Evolutionary conservation across 345 rosid species (phyloP).

Genomic region (Dimocarpus longan): DNA sequence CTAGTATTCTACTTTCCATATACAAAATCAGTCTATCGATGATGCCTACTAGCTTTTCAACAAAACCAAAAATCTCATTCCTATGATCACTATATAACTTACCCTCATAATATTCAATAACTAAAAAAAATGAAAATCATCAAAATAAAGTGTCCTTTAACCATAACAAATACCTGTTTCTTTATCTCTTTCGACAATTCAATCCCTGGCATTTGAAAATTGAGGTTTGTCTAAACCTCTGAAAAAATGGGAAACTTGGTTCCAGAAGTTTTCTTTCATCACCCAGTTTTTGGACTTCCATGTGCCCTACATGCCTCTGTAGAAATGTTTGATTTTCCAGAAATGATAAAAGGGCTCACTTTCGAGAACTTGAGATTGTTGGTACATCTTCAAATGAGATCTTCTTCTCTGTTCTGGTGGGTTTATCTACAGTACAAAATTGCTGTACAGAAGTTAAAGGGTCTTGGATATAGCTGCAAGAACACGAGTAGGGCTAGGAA

Average conservation of each 20-base stretch:
- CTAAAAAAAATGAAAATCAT: background rate
- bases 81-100: background rate
- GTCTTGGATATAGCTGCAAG: slow-evolving; percentile 14
- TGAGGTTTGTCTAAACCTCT: background rate
- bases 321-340: background rate
- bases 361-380: background rate
- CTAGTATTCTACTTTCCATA: slow-evolving; percentile 1
- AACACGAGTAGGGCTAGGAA: background rate
- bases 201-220: background rate
- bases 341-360: background rate
- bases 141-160: background rate
- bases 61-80: background rate
- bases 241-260: background rate
- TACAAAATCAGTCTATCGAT: background rate
- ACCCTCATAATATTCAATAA: background rate
- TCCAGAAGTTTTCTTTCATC: slow-evolving; percentile 1
- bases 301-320: background rate
- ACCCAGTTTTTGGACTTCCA: background rate
- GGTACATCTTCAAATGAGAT: background rate
- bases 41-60: background rate
- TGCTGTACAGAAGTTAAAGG: slow-evolving; percentile 8
- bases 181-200: background rate
- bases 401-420: slow-evolving; percentile 1
- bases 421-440: slow-evolving; percentile 21
- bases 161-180: background rate